phyloP scores from a whole-genome alignment of 2,329 filamentous ascomycete genomes.

The Pyricularia grisea region DNA sequence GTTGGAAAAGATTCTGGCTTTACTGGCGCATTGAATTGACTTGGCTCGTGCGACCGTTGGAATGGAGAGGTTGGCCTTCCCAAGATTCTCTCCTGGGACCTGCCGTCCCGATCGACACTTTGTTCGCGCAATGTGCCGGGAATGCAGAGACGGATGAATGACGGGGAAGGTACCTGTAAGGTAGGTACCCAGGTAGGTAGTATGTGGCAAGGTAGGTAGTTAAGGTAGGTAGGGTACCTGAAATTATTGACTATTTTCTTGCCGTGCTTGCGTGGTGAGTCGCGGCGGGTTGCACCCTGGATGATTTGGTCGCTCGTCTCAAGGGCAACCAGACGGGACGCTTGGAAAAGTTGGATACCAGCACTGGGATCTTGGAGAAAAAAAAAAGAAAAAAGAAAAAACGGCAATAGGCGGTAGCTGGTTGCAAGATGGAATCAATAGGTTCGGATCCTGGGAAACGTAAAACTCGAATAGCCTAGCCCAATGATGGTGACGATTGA shows the following conservation, averaged over 20 bases:
- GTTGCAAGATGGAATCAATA: no score
- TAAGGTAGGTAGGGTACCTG: background rate
- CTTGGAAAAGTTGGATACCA: constrained; percentile 2
- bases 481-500: background rate
- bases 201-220: no score
- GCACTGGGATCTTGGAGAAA: background rate
- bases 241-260: background rate
- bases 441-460: background rate
- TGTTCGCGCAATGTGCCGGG: background rate
- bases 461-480: background rate
- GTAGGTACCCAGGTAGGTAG: no score
- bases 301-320: background rate
- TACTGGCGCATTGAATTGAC: background rate
- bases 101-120: background rate
- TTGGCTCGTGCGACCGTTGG: background rate
- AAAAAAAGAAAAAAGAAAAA: no score
- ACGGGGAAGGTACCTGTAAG: no score
- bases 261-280: background rate
- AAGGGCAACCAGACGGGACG: background rate
- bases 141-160: background rate
- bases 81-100: background rate
- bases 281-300: background rate
- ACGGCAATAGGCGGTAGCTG: background rate
- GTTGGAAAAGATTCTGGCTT: background rate
- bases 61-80: background rate